These are phyloP conservation scores for Pseudonitzschia pungens DNA, from an alignment of 108 stramenopile genomes.

Conservation along the genomic window DNA sequence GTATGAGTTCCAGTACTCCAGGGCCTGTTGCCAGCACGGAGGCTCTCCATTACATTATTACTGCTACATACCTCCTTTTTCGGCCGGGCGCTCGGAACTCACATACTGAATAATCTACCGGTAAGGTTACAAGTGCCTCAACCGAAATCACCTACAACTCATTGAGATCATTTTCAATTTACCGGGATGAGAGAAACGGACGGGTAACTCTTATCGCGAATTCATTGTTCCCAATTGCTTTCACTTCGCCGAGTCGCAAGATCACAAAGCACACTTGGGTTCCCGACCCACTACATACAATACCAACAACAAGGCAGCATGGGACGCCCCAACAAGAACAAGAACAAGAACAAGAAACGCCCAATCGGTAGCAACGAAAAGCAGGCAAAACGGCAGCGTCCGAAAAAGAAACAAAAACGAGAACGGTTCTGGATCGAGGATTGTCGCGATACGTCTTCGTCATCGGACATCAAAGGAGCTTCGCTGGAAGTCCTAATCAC, in stretches of 20 bases:
- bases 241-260: neutral
- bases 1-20: too few relatives aligned
- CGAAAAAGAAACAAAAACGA: conserved; percentile 18
- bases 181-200: too few relatives aligned
- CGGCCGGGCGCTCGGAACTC: too few relatives aligned
- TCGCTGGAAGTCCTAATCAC: conserved; percentile 31
- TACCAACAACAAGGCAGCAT: conserved; percentile 9
- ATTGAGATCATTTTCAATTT: too few relatives aligned
- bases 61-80: too few relatives aligned
- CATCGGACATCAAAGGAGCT: neutral
- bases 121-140: too few relatives aligned
- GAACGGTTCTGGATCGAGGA: conserved; percentile 40
- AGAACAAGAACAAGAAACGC: conserved; percentile 23
- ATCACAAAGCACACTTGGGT: neutral
- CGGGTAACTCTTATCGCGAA: too few relatives aligned
- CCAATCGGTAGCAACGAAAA: conserved; percentile 3
- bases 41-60: too few relatives aligned
- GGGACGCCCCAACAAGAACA: conserved; percentile 25
- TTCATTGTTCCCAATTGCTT: too few relatives aligned
- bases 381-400: conserved; percentile 1
- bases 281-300: neutral
- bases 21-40: too few relatives aligned
- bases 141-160: too few relatives aligned
- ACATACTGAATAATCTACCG: too few relatives aligned
- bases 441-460: conserved; percentile 21